A percentile compares a stretch with the other conserved stretches of the same genome.
These are phyloP conservation scores for Symbiodinium pilosum DNA, from an alignment of 73 alveolate species.

Conservation along the genomic window DNA sequence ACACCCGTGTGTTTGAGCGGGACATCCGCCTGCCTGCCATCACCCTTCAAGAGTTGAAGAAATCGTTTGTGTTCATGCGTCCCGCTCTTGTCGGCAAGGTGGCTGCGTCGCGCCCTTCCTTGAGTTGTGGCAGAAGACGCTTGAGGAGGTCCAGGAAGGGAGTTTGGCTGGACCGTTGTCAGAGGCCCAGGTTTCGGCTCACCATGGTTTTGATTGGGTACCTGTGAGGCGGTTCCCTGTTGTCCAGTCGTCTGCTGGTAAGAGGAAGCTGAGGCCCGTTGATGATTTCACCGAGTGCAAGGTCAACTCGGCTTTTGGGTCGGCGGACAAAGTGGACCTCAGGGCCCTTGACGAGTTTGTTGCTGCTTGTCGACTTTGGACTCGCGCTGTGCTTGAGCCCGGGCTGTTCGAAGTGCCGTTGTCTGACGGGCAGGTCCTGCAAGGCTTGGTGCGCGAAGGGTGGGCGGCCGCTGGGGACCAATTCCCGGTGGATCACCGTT, in stretches of 20 bases:
- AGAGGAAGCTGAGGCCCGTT: not conserved
- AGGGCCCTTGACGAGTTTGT: slow-evolving; percentile 7
- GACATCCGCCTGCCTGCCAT: not conserved
- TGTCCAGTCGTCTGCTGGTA: not conserved
- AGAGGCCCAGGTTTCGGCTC: not conserved
- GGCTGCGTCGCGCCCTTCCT: not conserved
- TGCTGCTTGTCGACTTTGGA: not conserved
- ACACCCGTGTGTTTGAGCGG: not conserved
- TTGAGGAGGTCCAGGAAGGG: not conserved
- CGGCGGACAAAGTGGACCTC: not conserved
- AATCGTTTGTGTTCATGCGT: not conserved
- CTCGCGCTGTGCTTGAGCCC: not conserved
- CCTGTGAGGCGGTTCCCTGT: not conserved
- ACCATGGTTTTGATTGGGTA: not conserved
- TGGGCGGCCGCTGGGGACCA: too few relatives aligned
- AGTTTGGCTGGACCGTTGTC: not conserved
- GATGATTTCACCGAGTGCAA: not conserved
- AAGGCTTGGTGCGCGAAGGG: too few relatives aligned
- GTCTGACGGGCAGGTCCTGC: not conserved
- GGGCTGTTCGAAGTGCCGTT: not conserved
- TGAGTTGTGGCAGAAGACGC: not conserved
- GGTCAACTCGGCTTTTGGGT: not conserved
- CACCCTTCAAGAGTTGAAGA: not conserved
- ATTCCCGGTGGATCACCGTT: not conserved
- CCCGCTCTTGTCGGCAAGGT: slow-evolving; percentile 6